A percentile compares a stretch with the other conserved stretches of the same genome.
Conservation (phyloP, 768 basidiomycete species). For the Boletus insuetus region DNA sequence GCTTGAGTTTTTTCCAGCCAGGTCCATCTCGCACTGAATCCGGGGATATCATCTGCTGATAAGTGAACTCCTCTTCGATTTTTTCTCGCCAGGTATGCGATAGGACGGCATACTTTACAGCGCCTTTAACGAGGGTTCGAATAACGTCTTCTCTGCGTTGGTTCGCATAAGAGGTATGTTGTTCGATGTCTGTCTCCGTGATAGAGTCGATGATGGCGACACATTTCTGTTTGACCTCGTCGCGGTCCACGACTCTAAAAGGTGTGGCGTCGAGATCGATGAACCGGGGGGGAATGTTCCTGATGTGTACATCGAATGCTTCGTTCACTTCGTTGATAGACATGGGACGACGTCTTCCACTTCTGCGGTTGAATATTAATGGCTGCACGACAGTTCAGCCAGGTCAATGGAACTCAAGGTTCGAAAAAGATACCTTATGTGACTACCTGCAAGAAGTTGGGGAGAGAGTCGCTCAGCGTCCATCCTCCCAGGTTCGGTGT, state of each 20-base stretch:
- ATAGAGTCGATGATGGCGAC: neutral
- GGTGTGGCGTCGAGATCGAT: neutral
- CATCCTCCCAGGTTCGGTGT: too few species aligned
- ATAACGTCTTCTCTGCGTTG: neutral
- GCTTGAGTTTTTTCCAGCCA: neutral
- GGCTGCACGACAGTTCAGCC: too few species aligned
- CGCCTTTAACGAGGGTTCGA: neutral
- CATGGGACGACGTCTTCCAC: neutral
- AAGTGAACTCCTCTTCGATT: neutral
- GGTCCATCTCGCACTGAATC: neutral
- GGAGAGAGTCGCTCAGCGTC: too few species aligned
- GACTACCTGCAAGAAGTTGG: too few species aligned
- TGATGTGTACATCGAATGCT: constrained; percentile 3
- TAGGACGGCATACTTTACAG: constrained; percentile 4
- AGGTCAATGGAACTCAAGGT: too few species aligned
- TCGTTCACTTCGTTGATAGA: constrained; percentile 2
- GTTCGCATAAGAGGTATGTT: neutral
- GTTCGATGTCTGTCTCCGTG: constrained; percentile 7
- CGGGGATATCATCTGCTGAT: neutral
- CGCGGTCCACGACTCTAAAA: neutral
- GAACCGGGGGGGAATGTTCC: neutral
- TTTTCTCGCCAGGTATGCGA: neutral
- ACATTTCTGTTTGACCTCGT: neutral
- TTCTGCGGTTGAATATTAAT: too few species aligned
- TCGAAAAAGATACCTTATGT: too few species aligned